A percentile compares a stretch with the other conserved stretches of the same genome.
phyloP scores from a whole-genome alignment of 768 basidiomycete genomes.

The Calocera cornea region DNA sequence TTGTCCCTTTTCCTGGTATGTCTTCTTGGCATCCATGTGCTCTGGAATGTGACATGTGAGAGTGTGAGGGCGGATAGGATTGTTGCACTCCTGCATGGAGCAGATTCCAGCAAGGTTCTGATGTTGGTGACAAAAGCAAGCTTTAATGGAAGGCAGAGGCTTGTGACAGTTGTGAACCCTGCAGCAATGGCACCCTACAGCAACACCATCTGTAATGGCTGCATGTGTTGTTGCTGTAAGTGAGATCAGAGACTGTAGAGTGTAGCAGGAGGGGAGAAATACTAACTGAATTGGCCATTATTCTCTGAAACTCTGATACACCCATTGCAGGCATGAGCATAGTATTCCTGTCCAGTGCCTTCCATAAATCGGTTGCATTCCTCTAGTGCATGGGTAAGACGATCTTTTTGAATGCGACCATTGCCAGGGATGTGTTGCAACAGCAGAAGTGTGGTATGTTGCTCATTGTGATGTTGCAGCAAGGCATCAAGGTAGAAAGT shows the following conservation, averaged over 20 bases:
- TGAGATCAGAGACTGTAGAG: background rate
- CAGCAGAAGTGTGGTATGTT: background rate
- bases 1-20: conserved; percentile 13
- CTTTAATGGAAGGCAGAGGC: conserved; percentile 10
- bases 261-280: background rate
- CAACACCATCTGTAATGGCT: conserved; percentile 24
- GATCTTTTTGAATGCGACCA: background rate
- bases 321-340: conserved; percentile 5
- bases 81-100: conserved; percentile 4
- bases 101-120: background rate
- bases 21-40: conserved; percentile 13
- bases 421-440: background rate
- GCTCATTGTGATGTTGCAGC: background rate
- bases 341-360: conserved; percentile 5
- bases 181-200: conserved; percentile 26
- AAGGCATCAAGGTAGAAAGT: conserved; percentile 6
- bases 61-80: conserved; percentile 12
- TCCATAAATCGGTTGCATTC: background rate
- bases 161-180: conserved; percentile 21
- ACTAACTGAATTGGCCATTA: background rate
- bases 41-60: conserved; percentile 17
- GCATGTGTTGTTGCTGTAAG: background rate
- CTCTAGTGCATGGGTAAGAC: background rate
- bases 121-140: conserved; percentile 13
- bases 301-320: background rate